Conservation (phyloP, 139 green algal species). For the Chlorella sp. region DNA sequence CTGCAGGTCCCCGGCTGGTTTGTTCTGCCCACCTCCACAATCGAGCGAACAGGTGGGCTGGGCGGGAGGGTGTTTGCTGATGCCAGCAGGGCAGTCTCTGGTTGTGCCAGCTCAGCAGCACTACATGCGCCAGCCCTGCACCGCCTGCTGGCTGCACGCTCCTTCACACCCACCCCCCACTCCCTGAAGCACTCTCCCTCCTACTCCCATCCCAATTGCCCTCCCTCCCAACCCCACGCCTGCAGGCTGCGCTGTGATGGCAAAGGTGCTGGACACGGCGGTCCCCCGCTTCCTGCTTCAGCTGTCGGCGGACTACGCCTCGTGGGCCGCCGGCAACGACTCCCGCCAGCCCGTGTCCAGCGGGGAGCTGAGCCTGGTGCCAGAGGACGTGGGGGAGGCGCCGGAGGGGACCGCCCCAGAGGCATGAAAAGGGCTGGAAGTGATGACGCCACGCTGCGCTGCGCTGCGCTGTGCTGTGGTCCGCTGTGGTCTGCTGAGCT, state of each 20-base stretch:
- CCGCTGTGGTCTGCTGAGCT: too few relatives aligned
- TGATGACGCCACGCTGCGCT: neutral
- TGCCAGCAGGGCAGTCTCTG: neutral
- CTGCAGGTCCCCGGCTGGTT: slow-evolving; percentile 63
- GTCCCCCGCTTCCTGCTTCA: slow-evolving; percentile 87
- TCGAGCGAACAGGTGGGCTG: slow-evolving; percentile 49
- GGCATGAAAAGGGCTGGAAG: slow-evolving; percentile 2
- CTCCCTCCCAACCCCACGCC: neutral
- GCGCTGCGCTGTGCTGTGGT: too few relatives aligned
- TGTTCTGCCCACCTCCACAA: slow-evolving; percentile 43
- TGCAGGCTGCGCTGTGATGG: slow-evolving; percentile 65
- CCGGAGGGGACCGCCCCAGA: neutral
- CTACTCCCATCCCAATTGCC: neutral
- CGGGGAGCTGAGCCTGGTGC: slow-evolving; percentile 7
- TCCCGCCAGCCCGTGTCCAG: neutral
- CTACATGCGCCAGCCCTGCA: too few relatives aligned
- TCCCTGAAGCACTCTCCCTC: too few relatives aligned
- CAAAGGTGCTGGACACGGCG: slow-evolving; percentile 69
- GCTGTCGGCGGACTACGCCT: slow-evolving; percentile 78
- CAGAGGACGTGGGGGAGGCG: neutral
- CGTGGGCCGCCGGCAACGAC: slow-evolving; percentile 78
- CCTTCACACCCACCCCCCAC: neutral
- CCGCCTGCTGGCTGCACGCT: neutral
- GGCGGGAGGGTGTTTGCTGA: neutral
- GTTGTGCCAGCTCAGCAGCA: too few relatives aligned